These are phyloP conservation scores for Pleodorina starrii DNA, from an alignment of 139 green algal species.

Conservation along the genomic window DNA sequence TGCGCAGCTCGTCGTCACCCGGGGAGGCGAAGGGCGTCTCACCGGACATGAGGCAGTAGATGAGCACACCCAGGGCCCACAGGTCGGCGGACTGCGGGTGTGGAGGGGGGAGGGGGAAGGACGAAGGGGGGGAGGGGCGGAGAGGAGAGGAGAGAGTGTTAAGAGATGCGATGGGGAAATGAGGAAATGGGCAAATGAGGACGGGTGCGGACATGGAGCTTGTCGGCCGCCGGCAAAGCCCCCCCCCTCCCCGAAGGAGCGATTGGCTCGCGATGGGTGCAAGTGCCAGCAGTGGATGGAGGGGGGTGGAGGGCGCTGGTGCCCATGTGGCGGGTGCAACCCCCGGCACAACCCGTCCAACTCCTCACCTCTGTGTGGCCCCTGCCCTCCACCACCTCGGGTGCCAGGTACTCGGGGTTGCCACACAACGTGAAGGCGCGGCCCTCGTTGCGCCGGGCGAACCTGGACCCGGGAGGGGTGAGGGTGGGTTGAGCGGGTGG, in stretches of 20 bases:
- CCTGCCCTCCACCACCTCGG: constrained; percentile 75
- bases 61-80: constrained; percentile 82
- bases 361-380: constrained; percentile 65
- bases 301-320: too few relatives aligned
- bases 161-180: too few relatives aligned
- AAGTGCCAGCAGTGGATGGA: too few relatives aligned
- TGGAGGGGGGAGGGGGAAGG: not conserved
- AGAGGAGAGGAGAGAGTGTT: too few relatives aligned
- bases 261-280: too few relatives aligned
- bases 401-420: constrained; percentile 77
- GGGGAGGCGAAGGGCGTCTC: constrained; percentile 62
- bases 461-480: constrained; percentile 37
- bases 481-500: not conserved
- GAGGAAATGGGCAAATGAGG: too few relatives aligned
- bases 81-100: constrained; percentile 67
- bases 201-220: too few relatives aligned
- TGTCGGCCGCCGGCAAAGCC: too few relatives aligned
- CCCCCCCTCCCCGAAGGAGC: too few relatives aligned
- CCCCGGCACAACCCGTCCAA: too few relatives aligned
- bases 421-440: constrained; percentile 87
- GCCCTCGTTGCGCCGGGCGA: constrained; percentile 69
- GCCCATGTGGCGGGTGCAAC: too few relatives aligned
- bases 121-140: too few relatives aligned
- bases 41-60: constrained; percentile 78
- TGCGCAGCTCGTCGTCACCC: constrained; percentile 74